Evolutionary conservation across 108 stramenopile species (phyloP), one percentile per base, ranked within the genome.

Genomic region (Nitzschia putrida): DNA sequence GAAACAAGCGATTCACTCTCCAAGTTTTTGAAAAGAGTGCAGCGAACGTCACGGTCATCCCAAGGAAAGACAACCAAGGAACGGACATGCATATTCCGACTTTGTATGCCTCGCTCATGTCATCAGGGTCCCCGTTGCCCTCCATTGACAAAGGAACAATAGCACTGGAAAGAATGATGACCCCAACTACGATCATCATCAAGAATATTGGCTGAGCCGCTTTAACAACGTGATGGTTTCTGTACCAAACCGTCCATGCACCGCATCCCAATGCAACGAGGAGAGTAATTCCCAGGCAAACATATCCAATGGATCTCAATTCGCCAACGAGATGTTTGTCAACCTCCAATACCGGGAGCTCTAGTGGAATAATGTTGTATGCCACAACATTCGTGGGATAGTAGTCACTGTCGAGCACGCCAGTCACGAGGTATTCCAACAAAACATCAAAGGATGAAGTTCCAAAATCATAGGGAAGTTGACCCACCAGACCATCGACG

Each of bases 181-280:
- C 72, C n/a, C 81, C 79, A 37, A 50, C 40, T 8, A 41, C 51
- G 7, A 79, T 80, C 52, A 79, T 56, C 24, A 74, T 54, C 24
- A 85, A 57, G 63, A 84, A 88, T 1, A 73, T 45, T 16, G 83
- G 84, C 52, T 87, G 83, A 11, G 74, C 70, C 2, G 75, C 75
- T 22, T 54, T 53, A 12, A 87, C 79, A 8, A 80, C 77, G 20
- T 50, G 44, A 16, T 13, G 43, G 23, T 74, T 75, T 11, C 70
- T 58, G 16, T 71, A 58, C 13, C 18, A 10, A 14, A 44, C 40
- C 8, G 71, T 73, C 77, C 79, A 86, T 14, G 61, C 13, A 5
- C 38, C 25, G 34, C 64, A 76, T n/a, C 14, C 57, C 10, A 76
- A 11, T 2, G 59, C 66, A n/a, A 44, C 45, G 7, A 38, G 24